Evolutionary conservation across 2,329 filamentous ascomycete species (phyloP).

Genomic region (Bipolaris bicolor): DNA sequence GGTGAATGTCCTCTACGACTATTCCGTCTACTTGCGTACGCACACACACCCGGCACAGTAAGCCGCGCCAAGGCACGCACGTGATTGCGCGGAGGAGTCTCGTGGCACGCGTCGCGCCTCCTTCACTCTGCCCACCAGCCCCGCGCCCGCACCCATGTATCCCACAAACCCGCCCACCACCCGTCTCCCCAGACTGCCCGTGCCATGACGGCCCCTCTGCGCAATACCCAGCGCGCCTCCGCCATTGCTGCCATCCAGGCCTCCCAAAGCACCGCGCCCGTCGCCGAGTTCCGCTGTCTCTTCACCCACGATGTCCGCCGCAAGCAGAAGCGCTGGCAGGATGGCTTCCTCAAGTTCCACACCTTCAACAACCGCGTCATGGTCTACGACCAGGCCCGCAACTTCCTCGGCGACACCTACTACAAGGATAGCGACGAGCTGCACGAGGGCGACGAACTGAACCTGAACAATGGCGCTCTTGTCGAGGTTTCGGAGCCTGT

Average conservation of each 20-base stretch:
- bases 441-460: constrained; percentile 80
- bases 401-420: constrained; percentile 84
- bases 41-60: neutral
- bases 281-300: constrained; percentile 83
- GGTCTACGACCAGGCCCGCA: constrained; percentile 82
- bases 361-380: constrained; percentile 90
- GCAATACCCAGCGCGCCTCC: constrained; percentile 28
- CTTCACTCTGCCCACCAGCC: constrained; percentile 7
- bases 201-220: constrained; percentile 38
- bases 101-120: neutral
- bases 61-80: constrained; percentile 21
- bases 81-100: constrained; percentile 14
- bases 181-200: constrained; percentile 12
- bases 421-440: constrained; percentile 74
- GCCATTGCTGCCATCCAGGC: constrained; percentile 48
- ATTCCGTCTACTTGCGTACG: too few relatives aligned
- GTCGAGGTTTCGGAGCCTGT: constrained; percentile 80
- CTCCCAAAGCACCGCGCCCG: constrained; percentile 71
- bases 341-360: constrained; percentile 86
- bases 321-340: constrained; percentile 93
- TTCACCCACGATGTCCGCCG: constrained; percentile 84
- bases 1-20: neutral
- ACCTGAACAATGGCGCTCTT: constrained; percentile 76
- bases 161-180: neutral
- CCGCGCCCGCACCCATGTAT: constrained; percentile 12